Conservation (phyloP, 2,329 filamentous ascomycete species). For the Sordariomycetes sp. region DNA sequence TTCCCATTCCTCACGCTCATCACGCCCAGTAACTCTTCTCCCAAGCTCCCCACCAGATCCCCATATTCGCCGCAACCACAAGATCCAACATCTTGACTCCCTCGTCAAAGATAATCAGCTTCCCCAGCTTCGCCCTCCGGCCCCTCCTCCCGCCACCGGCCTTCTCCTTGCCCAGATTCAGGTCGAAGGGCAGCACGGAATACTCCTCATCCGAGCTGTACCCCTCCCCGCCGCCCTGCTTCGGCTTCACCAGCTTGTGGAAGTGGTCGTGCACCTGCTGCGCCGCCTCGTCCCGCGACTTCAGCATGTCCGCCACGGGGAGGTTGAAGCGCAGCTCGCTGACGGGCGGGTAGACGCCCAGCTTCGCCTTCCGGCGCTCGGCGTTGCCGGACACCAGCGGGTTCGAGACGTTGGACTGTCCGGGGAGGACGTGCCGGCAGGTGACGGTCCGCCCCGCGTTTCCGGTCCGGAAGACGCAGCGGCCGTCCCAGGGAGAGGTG, state of each 20-base stretch:
- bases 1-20: background rate
- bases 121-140: slow-evolving; percentile 84
- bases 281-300: slow-evolving; percentile 21
- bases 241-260: slow-evolving; percentile 26
- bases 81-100: slow-evolving; percentile 94
- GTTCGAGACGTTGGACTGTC: slow-evolving; percentile 25
- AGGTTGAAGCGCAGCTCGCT: slow-evolving; percentile 90
- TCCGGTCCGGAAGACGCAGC: slow-evolving; percentile 76
- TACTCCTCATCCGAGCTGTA: slow-evolving; percentile 29
- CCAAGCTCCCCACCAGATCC: slow-evolving; percentile 88
- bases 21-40: slow-evolving; percentile 35
- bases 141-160: slow-evolving; percentile 81
- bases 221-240: slow-evolving; percentile 11
- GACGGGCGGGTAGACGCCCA: slow-evolving; percentile 30
- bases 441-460: slow-evolving; percentile 63
- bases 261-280: slow-evolving; percentile 18
- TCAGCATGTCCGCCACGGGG: slow-evolving; percentile 45
- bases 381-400: slow-evolving; percentile 25
- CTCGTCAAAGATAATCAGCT: slow-evolving; percentile 80
- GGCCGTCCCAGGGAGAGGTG: slow-evolving; percentile 74
- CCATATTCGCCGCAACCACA: slow-evolving; percentile 82
- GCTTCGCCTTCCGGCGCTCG: slow-evolving; percentile 18
- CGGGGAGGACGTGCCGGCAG: slow-evolving; percentile 61
- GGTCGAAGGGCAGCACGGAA: slow-evolving; percentile 40
- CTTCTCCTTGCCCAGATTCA: slow-evolving; percentile 64